Base-by-base conservation (phyloP, 129 eudicot species). In the Flaveria linearis region DNA sequence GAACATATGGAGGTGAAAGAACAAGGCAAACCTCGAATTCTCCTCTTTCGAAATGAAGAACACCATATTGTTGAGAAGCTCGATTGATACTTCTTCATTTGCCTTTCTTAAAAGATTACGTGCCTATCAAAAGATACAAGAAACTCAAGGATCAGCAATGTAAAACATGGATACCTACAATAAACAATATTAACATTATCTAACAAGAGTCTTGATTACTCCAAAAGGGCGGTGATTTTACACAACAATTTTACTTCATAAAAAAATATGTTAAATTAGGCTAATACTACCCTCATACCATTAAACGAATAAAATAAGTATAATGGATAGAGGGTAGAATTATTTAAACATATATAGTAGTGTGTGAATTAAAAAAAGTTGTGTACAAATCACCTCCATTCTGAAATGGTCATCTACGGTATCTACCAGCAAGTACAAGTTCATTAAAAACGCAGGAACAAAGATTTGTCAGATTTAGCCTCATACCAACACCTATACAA, bases 31-130 rank as follows among this genome's bases (percentile, higher is more conserved):
- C 99, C 97, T 95, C 93, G 15, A 87, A 87, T 53, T 95, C 97
- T 76, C 84, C 99, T 86, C 85, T 89, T 76, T 95, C 99, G 47
- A 95, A 89, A 81, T 91, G 99, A 87, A 95, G 94, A 74, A 86
- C 96, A 14, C 99, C 99, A 64, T 95, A 67, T 95, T 89, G 84
- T 91, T 95, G 53, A 91, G 96, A 73, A 95, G 86, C 84, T 95
- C 96, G 17, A 87, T 42, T 64, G 99, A 88, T 39, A 95, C 87
- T 78, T 91, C 97, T 73, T 83, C 97, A 63, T 82, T 81, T 67
- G 79, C 86, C 77, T 81, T 89, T 74, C 83, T 87, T 60, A 91
- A 72, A 67, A 91, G 88, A 76, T 78, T 75, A 47, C 94, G 90
- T 55, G 99, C 97, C 99, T 95, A 75, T 71, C 61, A 30, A 78